Percentiles rank a stretch among this genome's conserved stretches.
These are phyloP conservation scores for Gentiana dahurica DNA, from an alignment of 257 asterid genomes.

Conservation along the genomic window DNA sequence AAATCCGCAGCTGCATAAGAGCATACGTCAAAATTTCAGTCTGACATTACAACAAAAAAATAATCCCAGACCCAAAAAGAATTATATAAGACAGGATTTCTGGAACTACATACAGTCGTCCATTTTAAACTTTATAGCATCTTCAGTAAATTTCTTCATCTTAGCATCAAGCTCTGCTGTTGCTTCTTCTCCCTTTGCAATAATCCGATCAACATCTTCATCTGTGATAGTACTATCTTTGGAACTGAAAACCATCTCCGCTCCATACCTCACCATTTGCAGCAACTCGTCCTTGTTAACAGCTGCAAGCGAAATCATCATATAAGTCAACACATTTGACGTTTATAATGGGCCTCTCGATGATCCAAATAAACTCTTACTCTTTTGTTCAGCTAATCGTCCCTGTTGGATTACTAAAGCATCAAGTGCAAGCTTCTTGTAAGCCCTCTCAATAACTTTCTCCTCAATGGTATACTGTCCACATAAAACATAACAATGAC, in stretches of 20 bases:
- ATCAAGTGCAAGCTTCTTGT: slow-evolving; percentile 99
- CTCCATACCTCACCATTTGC: slow-evolving; percentile 99
- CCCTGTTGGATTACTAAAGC: slow-evolving; percentile 99
- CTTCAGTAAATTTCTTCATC: slow-evolving; percentile 98
- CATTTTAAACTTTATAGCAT: slow-evolving; percentile 96
- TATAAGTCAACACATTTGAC: slow-evolving; percentile 5
- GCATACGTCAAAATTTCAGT: slow-evolving; percentile 20
- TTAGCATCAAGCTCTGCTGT: slow-evolving; percentile 99
- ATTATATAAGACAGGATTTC: background rate
- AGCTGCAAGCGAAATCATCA: slow-evolving; percentile 41
- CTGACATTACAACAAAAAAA: background rate
- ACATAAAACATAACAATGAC: slow-evolving; percentile 8
- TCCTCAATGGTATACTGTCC: slow-evolving; percentile 92
- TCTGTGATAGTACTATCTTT: slow-evolving; percentile 99
- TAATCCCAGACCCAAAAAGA: no score
- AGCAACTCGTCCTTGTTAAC: slow-evolving; percentile 95
- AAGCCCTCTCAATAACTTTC: slow-evolving; percentile 98
- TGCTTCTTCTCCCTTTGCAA: slow-evolving; percentile 99
- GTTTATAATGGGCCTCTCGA: slow-evolving; percentile 2
- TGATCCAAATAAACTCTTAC: slow-evolving; percentile 32
- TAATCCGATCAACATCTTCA: slow-evolving; percentile 95
- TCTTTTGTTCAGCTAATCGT: slow-evolving; percentile 88
- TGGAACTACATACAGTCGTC: slow-evolving; percentile 61
- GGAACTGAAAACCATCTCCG: slow-evolving; percentile 99
- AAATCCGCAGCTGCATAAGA: slow-evolving; percentile 82